Evolutionary conservation across 2,329 filamentous ascomycete genomes (phyloP), one percentile per base, ranked within the genome.

Genomic region (Corinectria fuckeliana): DNA sequence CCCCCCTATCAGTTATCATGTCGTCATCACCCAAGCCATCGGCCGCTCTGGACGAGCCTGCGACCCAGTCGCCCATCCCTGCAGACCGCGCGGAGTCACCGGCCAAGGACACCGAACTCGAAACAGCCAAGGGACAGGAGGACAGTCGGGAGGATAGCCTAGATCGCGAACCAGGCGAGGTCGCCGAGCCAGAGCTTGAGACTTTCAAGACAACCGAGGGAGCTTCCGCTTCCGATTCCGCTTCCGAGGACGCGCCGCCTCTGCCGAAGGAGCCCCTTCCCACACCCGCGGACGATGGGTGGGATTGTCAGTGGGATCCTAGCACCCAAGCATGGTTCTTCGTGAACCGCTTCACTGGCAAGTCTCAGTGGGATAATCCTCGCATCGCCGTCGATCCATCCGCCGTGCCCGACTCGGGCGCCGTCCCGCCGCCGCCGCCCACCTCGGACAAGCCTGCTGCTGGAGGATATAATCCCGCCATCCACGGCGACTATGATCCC

Each of bases 401-500:
- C 25, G 66, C 77, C 50, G 64, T 73, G 6, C 54, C 70, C n/a
- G 59, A 71, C 21, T 60, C 74, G 65, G 61, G 70, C 2, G 74
- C 57, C 9, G 41, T 57, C 14, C 75, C 67, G 67, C 76, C 66
- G 67, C 76, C 66, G 30, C 71, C 69, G 5, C 76, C 75, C 5
- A 64, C 72, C 53, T 73, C 74, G 58, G 75, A 77, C 61, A 74
- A 56, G 51, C 78, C 67, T 44, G 78, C 85, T 20, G 85, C 83
- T 5, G 89, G 89, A 58, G 93, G 94, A 61, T 99, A 99, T 79
- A 97, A 98, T 73, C 95, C 95, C 1, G 91, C 92, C 21, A 94
- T 99, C 44, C 95, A 99, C 75, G 95, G 95, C 68, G 91, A 93
- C 78, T 99, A 97, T 80, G 95, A 99, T 71, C 93, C 93, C 4